Evolutionary conservation across 2,329 filamentous ascomycete genomes (phyloP).

Genomic region (Xylariaceae sp.): DNA sequence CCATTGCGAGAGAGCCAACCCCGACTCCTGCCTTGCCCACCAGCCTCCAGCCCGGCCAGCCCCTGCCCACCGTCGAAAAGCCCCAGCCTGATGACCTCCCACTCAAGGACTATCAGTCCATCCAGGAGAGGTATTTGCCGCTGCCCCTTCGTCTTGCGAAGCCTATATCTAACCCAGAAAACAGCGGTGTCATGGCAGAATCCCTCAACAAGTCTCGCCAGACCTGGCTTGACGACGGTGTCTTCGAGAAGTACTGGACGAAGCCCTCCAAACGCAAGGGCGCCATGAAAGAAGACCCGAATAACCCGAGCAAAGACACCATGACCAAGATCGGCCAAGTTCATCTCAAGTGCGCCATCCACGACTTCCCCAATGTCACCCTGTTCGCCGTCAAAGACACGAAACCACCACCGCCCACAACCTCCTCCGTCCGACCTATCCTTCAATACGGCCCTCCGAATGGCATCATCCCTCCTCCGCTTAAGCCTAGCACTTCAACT

Average conservation of each 20-base stretch:
- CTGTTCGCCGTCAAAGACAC: constrained; percentile 69
- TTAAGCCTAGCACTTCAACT: constrained; percentile 33
- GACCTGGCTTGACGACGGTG: constrained; percentile 66
- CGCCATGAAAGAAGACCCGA: constrained; percentile 57
- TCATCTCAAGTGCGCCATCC: too few relatives aligned
- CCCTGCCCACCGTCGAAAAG: constrained; percentile 66
- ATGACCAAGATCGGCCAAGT: constrained; percentile 72
- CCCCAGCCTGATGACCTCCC: constrained; percentile 63
- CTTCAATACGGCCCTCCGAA: constrained; percentile 64
- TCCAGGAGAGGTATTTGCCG: constrained; percentile 61
- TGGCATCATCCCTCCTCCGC: constrained; percentile 55
- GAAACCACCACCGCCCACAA: constrained; percentile 42
- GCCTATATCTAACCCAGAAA: constrained; percentile 17
- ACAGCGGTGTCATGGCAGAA: constrained; percentile 69
- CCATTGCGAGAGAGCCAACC: constrained; percentile 29
- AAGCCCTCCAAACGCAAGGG: constrained; percentile 69
- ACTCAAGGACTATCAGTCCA: constrained; percentile 64
- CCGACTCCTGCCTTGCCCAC: constrained; percentile 48
- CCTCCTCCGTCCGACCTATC: constrained; percentile 47
- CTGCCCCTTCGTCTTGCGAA: neutral
- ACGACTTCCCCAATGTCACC: constrained; percentile 73
- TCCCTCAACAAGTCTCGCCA: constrained; percentile 70
- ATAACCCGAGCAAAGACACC: constrained; percentile 65
- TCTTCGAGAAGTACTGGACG: constrained; percentile 75
- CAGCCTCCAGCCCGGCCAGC: constrained; percentile 60